Percentiles rank a stretch among this genome's conserved stretches.
Evolutionary conservation across 192 early-diverging fungal species (phyloP).

Genomic region (Coemansia sp.): DNA sequence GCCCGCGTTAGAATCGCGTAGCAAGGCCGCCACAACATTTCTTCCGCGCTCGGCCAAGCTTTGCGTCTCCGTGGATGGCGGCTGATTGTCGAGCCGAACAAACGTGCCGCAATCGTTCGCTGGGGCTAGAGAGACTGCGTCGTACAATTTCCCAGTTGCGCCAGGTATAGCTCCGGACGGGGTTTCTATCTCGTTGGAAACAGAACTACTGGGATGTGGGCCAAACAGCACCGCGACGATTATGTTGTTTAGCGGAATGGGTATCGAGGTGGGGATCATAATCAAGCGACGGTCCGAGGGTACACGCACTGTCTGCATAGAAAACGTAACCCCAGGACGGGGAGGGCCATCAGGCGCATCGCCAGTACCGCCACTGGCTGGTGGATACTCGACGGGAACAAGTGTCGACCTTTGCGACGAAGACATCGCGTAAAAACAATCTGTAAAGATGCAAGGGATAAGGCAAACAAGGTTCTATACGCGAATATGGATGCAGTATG

Average conservation of each 20-base stretch:
- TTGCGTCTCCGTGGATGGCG: background rate
- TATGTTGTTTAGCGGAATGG: slow-evolving; percentile 11
- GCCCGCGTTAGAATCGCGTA: background rate
- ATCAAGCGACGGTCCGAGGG: slow-evolving; percentile 30
- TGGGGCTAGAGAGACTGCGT: background rate
- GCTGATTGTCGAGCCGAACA: background rate
- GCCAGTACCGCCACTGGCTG: background rate
- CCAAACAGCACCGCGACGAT: slow-evolving; percentile 13
- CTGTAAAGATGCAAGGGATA: background rate
- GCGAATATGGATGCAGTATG: background rate
- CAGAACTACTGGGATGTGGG: background rate
- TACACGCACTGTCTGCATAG: slow-evolving; percentile 16
- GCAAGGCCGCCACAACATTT: background rate
- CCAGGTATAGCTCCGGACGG: background rate
- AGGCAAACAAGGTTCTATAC: background rate
- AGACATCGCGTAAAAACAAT: background rate
- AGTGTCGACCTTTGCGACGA: background rate
- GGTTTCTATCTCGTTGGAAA: background rate
- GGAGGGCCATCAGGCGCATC: background rate
- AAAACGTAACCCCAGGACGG: slow-evolving; percentile 23
- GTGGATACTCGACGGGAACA: slow-evolving; percentile 18
- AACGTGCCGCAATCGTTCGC: background rate
- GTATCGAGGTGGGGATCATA: slow-evolving; percentile 22
- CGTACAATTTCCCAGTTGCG: background rate
- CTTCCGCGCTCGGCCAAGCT: slow-evolving; percentile 4